Evolutionary conservation across 2,329 filamentous ascomycete species (phyloP).

Genomic region (Dothistroma pini): DNA sequence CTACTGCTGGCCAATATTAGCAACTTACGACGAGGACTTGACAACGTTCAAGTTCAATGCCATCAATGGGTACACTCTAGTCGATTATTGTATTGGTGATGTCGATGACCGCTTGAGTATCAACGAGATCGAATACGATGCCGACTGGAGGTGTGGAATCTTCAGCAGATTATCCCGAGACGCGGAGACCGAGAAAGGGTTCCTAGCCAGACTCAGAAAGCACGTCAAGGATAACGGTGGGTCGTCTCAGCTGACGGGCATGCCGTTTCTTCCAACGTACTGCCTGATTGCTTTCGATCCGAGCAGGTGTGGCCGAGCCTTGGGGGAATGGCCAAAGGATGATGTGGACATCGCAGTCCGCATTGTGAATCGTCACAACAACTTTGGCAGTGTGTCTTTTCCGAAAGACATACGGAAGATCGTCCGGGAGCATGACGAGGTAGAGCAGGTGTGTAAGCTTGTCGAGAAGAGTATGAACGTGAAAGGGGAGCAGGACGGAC

Average conservation of each 20-base stretch:
- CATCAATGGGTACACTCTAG: slow-evolving; percentile 11
- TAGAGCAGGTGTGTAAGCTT: slow-evolving; percentile 3
- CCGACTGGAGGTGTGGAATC: neutral
- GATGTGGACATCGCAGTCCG: slow-evolving; percentile 13
- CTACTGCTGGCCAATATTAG: slow-evolving; percentile 9
- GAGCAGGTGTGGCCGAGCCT: neutral
- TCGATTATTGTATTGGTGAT: slow-evolving; percentile 14
- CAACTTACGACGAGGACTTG: neutral
- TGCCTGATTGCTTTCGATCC: slow-evolving; percentile 7
- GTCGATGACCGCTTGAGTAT: neutral
- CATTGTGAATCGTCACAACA: slow-evolving; percentile 7
- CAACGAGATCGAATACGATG: neutral
- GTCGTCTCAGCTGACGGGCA: slow-evolving; percentile 7
- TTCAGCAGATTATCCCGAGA: neutral
- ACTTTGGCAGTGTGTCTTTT: slow-evolving; percentile 1
- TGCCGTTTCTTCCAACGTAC: slow-evolving; percentile 12
- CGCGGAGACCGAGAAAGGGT: neutral
- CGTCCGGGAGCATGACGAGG: slow-evolving; percentile 1
- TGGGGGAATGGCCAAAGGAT: slow-evolving; percentile 7
- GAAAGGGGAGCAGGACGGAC: slow-evolving; percentile 3
- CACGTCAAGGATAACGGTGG: slow-evolving; percentile 3
- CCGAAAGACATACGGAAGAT: slow-evolving; percentile 8
- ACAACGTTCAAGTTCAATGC: neutral
- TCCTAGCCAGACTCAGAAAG: slow-evolving; percentile 1
- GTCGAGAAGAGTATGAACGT: slow-evolving; percentile 5